A percentile compares a stretch with the other conserved stretches of the same genome.
These are phyloP conservation scores for Aspergillus tanneri DNA, from an alignment of 2,329 filamentous ascomycete genomes.

Conservation along the genomic window DNA sequence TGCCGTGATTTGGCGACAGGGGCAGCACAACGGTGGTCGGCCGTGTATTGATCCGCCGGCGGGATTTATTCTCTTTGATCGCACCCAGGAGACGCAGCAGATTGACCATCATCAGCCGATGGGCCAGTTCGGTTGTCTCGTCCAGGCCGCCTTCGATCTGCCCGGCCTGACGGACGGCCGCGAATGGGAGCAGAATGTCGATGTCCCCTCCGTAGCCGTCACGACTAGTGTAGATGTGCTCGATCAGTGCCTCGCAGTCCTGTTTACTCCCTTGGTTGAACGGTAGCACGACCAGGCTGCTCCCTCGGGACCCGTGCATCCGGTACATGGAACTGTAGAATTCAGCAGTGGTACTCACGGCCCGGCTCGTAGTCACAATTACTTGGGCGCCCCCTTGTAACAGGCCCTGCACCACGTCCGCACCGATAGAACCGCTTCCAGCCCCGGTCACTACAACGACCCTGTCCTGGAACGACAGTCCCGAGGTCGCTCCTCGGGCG, in stretches of 20 bases:
- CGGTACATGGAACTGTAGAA: constrained; percentile 40
- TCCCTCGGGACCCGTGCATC: constrained; percentile 31
- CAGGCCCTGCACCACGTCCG: constrained; percentile 33
- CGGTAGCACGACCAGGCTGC: constrained; percentile 39
- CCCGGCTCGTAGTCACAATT: constrained; percentile 42
- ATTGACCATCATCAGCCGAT: constrained; percentile 38
- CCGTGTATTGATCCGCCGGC: constrained; percentile 23
- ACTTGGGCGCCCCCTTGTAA: constrained; percentile 39
- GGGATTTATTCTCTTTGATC: constrained; percentile 23
- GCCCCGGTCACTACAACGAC: constrained; percentile 40
- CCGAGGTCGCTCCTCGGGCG: constrained; percentile 15
- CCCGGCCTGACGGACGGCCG: constrained; percentile 41
- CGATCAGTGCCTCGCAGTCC: constrained; percentile 39
- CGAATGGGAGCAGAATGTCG: constrained; percentile 46
- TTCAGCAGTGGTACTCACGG: constrained; percentile 26
- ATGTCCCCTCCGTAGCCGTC: constrained; percentile 34
- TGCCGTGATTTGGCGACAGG: constrained; percentile 47
- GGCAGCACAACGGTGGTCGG: constrained; percentile 45
- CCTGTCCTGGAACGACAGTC: constrained; percentile 31
- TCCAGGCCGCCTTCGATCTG: constrained; percentile 32
- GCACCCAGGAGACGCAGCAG: constrained; percentile 39
- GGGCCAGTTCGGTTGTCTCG: constrained; percentile 66
- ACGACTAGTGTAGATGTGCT: constrained; percentile 36
- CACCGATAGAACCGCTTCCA: constrained; percentile 38
- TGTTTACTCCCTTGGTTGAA: constrained; percentile 45